Evolutionary conservation across 257 asterid species (phyloP).

Genomic region (Ocimum tenuiflorum): DNA sequence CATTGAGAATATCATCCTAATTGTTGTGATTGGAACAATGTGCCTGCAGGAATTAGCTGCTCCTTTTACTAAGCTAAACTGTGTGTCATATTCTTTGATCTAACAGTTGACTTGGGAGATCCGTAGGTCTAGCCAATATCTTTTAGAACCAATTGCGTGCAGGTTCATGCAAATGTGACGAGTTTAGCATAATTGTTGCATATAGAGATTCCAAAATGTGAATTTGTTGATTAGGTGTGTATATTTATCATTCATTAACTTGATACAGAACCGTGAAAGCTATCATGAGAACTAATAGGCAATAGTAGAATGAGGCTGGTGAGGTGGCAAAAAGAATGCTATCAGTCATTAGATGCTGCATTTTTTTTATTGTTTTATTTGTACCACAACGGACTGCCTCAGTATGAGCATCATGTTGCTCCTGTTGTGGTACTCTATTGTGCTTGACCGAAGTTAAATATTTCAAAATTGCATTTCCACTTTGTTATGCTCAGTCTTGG

Average conservation of each 20-base stretch:
- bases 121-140: neutral
- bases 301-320: neutral
- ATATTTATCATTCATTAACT: too few species aligned
- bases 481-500: neutral
- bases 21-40: neutral
- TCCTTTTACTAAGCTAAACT: neutral
- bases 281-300: neutral
- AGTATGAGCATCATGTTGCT: neutral
- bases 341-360: neutral
- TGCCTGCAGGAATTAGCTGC: neutral
- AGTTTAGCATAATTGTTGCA: neutral
- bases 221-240: neutral
- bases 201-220: neutral
- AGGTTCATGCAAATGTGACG: constrained; percentile 5
- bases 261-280: too few species aligned
- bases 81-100: neutral
- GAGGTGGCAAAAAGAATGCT: neutral
- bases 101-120: neutral
- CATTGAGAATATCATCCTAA: neutral
- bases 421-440: neutral
- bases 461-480: neutral
- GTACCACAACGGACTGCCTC: neutral
- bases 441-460: neutral
- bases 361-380: neutral
- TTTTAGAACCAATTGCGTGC: neutral